Conservation (phyloP, 2,329 filamentous ascomycete species). For the Penicillium thymicola region DNA sequence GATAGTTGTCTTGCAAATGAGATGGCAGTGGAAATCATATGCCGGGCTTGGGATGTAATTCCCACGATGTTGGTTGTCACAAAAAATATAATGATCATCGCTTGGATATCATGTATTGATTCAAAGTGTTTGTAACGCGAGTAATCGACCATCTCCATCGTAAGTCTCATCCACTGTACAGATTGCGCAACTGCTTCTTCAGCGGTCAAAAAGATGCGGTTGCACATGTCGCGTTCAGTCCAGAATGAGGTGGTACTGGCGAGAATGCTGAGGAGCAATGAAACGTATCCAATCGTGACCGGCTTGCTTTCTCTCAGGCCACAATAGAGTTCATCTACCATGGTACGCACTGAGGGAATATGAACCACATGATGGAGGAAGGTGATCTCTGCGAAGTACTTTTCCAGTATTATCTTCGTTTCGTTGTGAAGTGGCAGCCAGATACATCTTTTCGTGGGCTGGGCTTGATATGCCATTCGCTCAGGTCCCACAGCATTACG, state of each 20-base stretch:
- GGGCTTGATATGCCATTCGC: background rate
- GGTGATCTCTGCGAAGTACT: slow-evolving; percentile 32
- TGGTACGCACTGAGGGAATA: slow-evolving; percentile 24
- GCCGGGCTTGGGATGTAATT: slow-evolving; percentile 32
- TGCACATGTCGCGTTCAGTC: slow-evolving; percentile 20
- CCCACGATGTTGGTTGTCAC: slow-evolving; percentile 36
- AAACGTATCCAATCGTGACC: slow-evolving; percentile 26
- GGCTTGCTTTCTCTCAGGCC: slow-evolving; percentile 17
- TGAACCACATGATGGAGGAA: slow-evolving; percentile 38
- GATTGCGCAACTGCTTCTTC: slow-evolving; percentile 30
- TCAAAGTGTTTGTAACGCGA: slow-evolving; percentile 20
- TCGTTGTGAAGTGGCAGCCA: slow-evolving; percentile 38
- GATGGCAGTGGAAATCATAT: slow-evolving; percentile 31
- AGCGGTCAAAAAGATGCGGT: slow-evolving; percentile 13
- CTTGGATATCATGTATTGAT: slow-evolving; percentile 39
- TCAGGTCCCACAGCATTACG: background rate
- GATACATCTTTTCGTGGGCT: slow-evolving; percentile 19
- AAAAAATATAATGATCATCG: slow-evolving; percentile 35
- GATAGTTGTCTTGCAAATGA: slow-evolving; percentile 21
- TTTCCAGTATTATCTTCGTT: slow-evolving; percentile 31
- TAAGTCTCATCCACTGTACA: slow-evolving; percentile 29
- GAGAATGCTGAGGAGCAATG: slow-evolving; percentile 33
- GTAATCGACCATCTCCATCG: slow-evolving; percentile 35
- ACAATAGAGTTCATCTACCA: slow-evolving; percentile 32
- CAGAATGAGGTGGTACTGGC: slow-evolving; percentile 34